A percentile compares a stretch with the other conserved stretches of the same genome.
phyloP scores from a whole-genome alignment of 495 filamentous ascomycete genomes.

The Pseudevernia furfuracea region DNA sequence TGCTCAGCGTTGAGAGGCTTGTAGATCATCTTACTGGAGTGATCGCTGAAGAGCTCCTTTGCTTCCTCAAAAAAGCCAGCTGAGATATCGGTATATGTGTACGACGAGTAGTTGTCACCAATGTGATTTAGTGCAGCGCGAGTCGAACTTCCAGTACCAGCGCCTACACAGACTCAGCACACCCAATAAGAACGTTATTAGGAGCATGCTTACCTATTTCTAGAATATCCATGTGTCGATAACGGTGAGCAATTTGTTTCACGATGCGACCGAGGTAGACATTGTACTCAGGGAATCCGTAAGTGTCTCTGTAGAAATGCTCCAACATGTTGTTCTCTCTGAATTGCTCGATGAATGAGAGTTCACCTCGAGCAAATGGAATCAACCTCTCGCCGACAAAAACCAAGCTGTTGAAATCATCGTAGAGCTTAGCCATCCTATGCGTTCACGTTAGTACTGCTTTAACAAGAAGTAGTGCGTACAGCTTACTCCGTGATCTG shows the following conservation, averaged over 20 bases:
- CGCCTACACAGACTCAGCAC: constrained; percentile 1
- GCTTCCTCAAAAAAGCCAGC: constrained; percentile 35
- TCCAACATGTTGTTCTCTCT: constrained; percentile 33
- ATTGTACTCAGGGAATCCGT: constrained; percentile 23
- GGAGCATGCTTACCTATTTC: constrained; percentile 30
- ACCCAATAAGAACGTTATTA: background rate
- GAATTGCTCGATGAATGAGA: background rate
- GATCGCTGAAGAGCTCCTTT: constrained; percentile 23
- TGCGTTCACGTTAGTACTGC: background rate
- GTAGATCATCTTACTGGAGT: constrained; percentile 36
- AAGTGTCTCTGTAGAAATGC: constrained; percentile 30
- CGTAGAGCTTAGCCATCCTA: background rate
- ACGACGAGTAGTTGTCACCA: constrained; percentile 27
- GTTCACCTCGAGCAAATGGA: background rate
- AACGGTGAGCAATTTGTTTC: constrained; percentile 30
- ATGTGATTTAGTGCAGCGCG: constrained; percentile 29
- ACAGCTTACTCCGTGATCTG: background rate
- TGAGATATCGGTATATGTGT: constrained; percentile 49
- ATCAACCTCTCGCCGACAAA: background rate
- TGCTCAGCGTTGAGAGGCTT: constrained; percentile 40
- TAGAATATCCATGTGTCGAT: constrained; percentile 31
- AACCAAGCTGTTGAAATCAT: background rate
- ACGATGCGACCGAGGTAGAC: constrained; percentile 24
- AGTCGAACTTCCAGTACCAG: constrained; percentile 35
- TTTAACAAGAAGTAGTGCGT: background rate